phyloP scores from a whole-genome alignment of 345 rosid genomes.

The Psidium friedrichsthalianum region DNA sequence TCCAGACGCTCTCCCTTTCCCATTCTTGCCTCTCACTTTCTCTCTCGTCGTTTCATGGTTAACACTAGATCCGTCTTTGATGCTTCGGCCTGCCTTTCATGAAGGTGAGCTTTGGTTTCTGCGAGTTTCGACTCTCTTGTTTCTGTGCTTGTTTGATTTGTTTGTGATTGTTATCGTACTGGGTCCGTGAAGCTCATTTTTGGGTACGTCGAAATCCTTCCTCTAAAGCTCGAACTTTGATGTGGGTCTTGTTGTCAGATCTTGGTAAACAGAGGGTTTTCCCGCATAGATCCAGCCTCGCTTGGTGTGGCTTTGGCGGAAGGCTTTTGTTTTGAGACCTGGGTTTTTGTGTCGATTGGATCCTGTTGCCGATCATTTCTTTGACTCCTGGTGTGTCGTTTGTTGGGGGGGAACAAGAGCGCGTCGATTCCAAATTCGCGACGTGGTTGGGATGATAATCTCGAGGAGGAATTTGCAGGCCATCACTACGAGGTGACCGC shows the following conservation, averaged over 20 bases:
- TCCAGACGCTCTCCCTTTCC: neutral
- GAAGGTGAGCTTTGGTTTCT: neutral
- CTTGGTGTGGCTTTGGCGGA: neutral
- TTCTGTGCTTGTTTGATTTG: no score
- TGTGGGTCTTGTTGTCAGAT: neutral
- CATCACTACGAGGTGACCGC: no score
- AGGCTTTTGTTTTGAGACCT: neutral
- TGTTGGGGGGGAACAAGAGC: constrained; percentile 47
- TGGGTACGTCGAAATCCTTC: neutral
- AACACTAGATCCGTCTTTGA: neutral
- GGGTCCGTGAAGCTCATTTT: neutral
- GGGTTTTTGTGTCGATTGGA: neutral
- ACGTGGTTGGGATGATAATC: constrained; percentile 74
- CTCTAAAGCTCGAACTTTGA: neutral
- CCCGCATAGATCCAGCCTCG: neutral
- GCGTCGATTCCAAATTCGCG: constrained; percentile 77
- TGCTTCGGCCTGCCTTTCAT: no score
- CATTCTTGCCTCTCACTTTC: neutral
- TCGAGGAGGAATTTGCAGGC: constrained; percentile 56
- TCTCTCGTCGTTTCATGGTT: neutral
- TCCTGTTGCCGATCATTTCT: neutral
- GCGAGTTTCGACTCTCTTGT: neutral
- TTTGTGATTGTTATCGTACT: neutral
- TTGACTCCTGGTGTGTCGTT: constrained; percentile 27
- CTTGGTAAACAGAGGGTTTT: neutral